Percentiles rank a stretch among this genome's conserved stretches.
phyloP scores from a whole-genome alignment of 352 stramenopile species.

The Phytophthora boehmeriae region DNA sequence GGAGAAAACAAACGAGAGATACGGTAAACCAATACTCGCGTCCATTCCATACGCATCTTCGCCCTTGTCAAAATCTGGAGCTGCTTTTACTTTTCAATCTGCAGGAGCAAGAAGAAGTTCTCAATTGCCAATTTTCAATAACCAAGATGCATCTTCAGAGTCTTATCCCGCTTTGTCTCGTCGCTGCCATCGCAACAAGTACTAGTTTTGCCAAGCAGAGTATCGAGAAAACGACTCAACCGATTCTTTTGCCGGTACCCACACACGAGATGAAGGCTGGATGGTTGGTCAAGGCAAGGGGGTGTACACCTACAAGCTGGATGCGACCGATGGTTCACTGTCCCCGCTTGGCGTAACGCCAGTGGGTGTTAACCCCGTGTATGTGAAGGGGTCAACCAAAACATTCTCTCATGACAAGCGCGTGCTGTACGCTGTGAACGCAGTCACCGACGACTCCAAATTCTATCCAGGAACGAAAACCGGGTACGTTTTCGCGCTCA shows the following conservation, averaged over 20 bases:
- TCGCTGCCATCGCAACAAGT: background rate
- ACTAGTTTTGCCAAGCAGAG: background rate
- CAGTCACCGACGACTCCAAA: conserved; percentile 28
- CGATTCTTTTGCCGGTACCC: conserved; percentile 43
- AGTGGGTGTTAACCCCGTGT: conserved; percentile 45
- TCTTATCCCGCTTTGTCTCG: conserved; percentile 7
- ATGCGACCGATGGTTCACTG: conserved; percentile 41
- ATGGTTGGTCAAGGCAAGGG: conserved; percentile 41
- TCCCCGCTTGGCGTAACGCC: conserved; percentile 29
- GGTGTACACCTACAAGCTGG: conserved; percentile 54
- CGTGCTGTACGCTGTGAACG: conserved; percentile 53
- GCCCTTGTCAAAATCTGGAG: no score
- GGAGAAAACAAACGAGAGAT: no score
- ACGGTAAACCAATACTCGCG: no score
- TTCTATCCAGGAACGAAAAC: conserved; percentile 31
- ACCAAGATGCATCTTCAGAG: conserved; percentile 9
- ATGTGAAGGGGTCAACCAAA: conserved; percentile 36
- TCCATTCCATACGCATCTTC: no score
- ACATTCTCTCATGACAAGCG: conserved; percentile 21
- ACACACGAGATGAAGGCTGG: conserved; percentile 1
- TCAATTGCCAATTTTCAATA: background rate
- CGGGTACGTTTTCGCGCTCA: conserved; percentile 50
- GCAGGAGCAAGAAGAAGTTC: background rate
- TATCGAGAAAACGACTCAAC: conserved; percentile 5
- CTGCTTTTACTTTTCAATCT: background rate